Evolutionary conservation across 2,329 filamentous ascomycete genomes (phyloP).

Genomic region (Fusarium denticulatum): DNA sequence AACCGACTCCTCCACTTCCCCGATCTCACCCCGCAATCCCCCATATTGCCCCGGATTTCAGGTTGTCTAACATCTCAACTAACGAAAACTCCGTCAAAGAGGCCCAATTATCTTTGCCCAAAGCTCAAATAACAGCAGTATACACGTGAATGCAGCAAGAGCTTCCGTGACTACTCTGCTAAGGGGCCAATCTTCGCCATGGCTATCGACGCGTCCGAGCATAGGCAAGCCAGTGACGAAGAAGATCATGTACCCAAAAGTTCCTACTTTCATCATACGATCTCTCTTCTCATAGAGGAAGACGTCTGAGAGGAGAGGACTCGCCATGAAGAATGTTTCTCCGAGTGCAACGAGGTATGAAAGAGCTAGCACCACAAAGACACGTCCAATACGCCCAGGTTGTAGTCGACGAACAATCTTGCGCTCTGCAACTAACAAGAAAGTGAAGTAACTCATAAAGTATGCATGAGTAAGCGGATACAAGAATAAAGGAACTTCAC

Average conservation of each 20-base stretch:
- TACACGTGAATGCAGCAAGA: not conserved
- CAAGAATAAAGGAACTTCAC: constrained; percentile 3
- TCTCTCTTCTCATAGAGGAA: constrained; percentile 6
- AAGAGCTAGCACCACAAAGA: not conserved
- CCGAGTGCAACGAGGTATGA: not conserved
- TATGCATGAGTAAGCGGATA: constrained; percentile 9
- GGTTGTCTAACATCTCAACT: fast-evolving
- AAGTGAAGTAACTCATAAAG: constrained; percentile 11
- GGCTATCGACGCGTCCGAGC: not conserved
- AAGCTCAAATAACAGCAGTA: not conserved
- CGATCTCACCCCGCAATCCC: not conserved
- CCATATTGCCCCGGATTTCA: not conserved
- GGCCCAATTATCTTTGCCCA: constrained; percentile 10
- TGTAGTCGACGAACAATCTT: not conserved
- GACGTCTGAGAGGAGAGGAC: not conserved
- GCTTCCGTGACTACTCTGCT: not conserved
- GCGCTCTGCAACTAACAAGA: not conserved
- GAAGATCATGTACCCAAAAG: constrained; percentile 1
- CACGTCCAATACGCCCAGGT: not conserved
- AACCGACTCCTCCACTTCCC: not conserved
- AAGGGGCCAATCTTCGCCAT: not conserved
- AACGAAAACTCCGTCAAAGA: not conserved
- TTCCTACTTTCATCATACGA: constrained; percentile 3
- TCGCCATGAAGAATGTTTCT: constrained; percentile 11
- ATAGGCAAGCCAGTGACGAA: not conserved